Conservation (phyloP, 2,329 filamentous ascomycete genomes). For the Plenodomus biglobosus region DNA sequence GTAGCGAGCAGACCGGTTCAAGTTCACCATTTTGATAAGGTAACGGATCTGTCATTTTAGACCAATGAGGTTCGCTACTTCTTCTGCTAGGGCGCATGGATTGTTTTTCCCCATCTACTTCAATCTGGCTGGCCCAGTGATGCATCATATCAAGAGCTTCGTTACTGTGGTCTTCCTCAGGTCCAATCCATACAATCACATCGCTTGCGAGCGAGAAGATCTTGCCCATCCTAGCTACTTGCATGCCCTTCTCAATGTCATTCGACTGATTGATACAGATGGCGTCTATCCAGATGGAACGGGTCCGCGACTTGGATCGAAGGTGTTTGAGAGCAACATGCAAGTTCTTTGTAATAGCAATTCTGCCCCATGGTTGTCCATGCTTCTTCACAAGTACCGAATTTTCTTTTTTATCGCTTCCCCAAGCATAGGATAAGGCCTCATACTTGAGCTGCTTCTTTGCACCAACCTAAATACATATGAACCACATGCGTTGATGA, state of each 20-base stretch:
- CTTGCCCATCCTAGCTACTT: constrained; percentile 10
- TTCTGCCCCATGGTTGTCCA: background rate
- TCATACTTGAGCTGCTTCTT: background rate
- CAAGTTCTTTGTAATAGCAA: constrained; percentile 8
- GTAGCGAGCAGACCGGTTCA: background rate
- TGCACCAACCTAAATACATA: no score
- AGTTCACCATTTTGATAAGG: background rate
- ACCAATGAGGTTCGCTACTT: background rate
- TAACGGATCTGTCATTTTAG: background rate
- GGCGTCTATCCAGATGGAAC: constrained; percentile 15
- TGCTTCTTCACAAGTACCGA: background rate
- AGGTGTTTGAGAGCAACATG: constrained; percentile 8
- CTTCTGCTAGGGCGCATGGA: background rate
- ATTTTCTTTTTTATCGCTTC: background rate
- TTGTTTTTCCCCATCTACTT: constrained; percentile 1
- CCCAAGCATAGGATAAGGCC: constrained; percentile 11
- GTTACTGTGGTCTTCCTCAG: background rate
- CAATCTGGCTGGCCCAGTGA: background rate
- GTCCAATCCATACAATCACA: constrained; percentile 7
- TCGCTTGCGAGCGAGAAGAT: constrained; percentile 4
- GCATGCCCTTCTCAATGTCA: constrained; percentile 4
- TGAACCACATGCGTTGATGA: no score
- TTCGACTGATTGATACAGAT: constrained; percentile 14
- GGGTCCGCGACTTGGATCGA: background rate
- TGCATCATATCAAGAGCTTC: constrained; percentile 1